Conservation (phyloP, 495 filamentous ascomycete species). For the Podospora comata region DNA sequence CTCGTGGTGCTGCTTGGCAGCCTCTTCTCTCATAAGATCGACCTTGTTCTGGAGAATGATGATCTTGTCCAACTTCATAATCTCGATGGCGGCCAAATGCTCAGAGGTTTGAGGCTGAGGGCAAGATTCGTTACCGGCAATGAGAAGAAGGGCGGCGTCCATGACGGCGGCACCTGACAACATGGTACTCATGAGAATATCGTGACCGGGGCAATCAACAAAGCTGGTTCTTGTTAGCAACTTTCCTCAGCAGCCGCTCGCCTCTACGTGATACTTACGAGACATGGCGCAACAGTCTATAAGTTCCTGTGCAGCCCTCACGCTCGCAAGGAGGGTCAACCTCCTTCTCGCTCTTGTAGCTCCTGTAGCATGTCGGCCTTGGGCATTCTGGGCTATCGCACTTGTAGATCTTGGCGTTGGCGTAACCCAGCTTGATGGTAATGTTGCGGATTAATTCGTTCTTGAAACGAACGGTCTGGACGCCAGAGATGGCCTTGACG, state of each 20-base stretch:
- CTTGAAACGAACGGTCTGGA: slow-evolving; percentile 99
- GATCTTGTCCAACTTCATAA: slow-evolving; percentile 98
- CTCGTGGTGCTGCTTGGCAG: slow-evolving; percentile 85
- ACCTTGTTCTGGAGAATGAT: slow-evolving; percentile 99
- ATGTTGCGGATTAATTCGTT: slow-evolving; percentile 98
- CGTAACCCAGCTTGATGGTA: slow-evolving; percentile 98
- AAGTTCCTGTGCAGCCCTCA: slow-evolving; percentile 81
- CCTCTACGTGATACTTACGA: slow-evolving; percentile 57
- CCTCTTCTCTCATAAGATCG: slow-evolving; percentile 92
- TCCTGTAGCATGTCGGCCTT: slow-evolving; percentile 90
- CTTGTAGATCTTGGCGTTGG: slow-evolving; percentile 99
- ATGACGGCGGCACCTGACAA: slow-evolving; percentile 98
- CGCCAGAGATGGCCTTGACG: slow-evolving; percentile 97
- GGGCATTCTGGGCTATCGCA: slow-evolving; percentile 90
- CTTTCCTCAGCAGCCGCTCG: background rate
- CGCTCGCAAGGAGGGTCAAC: slow-evolving; percentile 92
- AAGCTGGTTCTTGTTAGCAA: slow-evolving; percentile 54
- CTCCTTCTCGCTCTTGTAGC: slow-evolving; percentile 98
- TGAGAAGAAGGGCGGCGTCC: slow-evolving; percentile 94
- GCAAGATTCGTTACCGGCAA: slow-evolving; percentile 98
- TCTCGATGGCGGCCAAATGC: slow-evolving; percentile 97
- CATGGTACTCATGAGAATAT: slow-evolving; percentile 99
- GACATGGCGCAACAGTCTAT: slow-evolving; percentile 80
- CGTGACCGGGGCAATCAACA: slow-evolving; percentile 98
- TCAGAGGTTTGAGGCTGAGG: slow-evolving; percentile 99